Evolutionary conservation across 1,284 basidiomycete genomes (phyloP).

Genomic region (Xerocomus minutiporus): DNA sequence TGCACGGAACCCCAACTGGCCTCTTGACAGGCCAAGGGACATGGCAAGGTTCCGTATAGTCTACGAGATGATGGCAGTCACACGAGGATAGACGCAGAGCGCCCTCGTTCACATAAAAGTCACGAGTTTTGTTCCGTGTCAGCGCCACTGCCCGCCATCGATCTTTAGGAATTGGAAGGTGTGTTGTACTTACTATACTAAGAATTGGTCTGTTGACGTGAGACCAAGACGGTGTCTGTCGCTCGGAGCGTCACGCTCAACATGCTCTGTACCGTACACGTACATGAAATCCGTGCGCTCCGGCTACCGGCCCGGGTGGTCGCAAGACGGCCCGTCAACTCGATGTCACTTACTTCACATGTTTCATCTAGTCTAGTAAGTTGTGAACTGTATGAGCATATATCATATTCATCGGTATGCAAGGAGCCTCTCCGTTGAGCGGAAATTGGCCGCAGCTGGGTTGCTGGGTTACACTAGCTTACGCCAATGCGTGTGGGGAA

Average conservation of each 20-base stretch:
- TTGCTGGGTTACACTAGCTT: background rate
- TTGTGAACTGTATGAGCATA: background rate
- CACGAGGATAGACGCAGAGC: background rate
- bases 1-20: background rate
- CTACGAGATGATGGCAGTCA: background rate
- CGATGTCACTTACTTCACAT: background rate
- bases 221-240: background rate
- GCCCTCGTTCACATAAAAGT: background rate
- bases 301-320: constrained; percentile 5
- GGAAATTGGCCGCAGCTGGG: constrained; percentile 7
- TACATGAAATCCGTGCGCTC: background rate
- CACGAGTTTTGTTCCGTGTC: background rate
- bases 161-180: too few species aligned
- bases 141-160: background rate
- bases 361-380: background rate
- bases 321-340: constrained; percentile 1
- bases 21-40: background rate
- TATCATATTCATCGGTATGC: background rate
- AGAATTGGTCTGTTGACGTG: background rate
- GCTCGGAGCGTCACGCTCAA: background rate
- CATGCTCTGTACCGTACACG: background rate
- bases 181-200: background rate
- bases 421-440: constrained; percentile 1
- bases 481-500: constrained; percentile 1
- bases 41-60: background rate